Conservation (phyloP, 1,139 yeast genomes). For the Saccharomyces pastorianus region DNA sequence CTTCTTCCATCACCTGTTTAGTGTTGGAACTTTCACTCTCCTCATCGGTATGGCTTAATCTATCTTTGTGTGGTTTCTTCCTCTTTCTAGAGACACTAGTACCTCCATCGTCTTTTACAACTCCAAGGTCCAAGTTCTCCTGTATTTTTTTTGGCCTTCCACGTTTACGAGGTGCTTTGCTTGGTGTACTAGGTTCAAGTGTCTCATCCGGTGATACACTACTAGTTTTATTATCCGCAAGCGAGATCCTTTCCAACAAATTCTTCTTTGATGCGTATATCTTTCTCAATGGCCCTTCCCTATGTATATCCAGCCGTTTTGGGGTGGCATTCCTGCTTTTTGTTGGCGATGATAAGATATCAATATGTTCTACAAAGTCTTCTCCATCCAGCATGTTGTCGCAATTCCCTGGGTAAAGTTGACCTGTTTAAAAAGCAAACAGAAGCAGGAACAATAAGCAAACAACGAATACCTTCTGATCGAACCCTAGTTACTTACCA, state of each 20-base stretch:
- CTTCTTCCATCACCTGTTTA: background rate
- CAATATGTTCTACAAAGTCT: conserved; percentile 11
- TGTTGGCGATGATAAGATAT: conserved; percentile 22
- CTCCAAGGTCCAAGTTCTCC: background rate
- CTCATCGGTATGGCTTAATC: background rate
- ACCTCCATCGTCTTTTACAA: background rate
- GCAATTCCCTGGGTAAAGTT: background rate
- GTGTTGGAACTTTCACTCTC: background rate
- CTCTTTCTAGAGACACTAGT: background rate
- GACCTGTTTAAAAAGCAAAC: background rate
- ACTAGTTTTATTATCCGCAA: background rate
- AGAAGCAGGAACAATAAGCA: background rate
- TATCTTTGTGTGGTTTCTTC: background rate
- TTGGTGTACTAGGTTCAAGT: background rate
- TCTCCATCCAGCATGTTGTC: background rate
- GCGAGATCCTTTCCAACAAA: conserved; percentile 3
- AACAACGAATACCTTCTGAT: background rate
- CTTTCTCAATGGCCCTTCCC: background rate
- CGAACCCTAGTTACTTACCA: too few species aligned
- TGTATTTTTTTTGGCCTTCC: conserved; percentile 12
- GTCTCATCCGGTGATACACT: conserved; percentile 2
- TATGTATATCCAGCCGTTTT: background rate
- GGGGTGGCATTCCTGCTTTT: conserved; percentile 6
- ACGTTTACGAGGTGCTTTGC: conserved; percentile 3
- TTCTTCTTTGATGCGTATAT: conserved; percentile 1